Percentiles rank a stretch among this genome's conserved stretches.
phyloP scores from a whole-genome alignment of 2,329 filamentous ascomycete species.

The Aspergillus pseudonomiae region DNA sequence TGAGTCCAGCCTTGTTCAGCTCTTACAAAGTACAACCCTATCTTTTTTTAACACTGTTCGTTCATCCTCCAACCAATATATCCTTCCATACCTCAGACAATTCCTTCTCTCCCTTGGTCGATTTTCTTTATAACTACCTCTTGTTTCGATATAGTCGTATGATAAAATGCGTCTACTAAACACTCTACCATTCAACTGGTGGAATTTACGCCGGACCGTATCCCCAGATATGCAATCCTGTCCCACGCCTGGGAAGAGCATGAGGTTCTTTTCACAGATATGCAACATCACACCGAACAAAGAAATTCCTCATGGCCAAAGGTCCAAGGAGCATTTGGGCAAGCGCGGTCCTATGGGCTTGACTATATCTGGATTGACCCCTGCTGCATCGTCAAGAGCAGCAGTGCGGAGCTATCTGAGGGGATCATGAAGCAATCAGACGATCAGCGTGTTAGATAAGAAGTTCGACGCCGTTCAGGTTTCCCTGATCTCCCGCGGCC shows the following conservation, averaged over 20 bases:
- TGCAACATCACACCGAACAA: not conserved
- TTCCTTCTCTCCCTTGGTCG: not conserved
- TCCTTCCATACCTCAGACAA: not conserved
- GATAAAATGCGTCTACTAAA: conserved; percentile 13
- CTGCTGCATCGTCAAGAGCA: not conserved
- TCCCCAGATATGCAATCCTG: not conserved
- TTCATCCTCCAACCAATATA: not conserved
- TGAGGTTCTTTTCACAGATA: not conserved
- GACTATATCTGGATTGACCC: not conserved
- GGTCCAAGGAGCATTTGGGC: not conserved
- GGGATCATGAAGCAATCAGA: not conserved
- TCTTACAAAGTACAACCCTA: not conserved
- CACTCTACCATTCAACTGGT: not conserved
- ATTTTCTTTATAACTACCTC: too few species aligned
- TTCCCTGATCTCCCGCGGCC: too few species aligned
- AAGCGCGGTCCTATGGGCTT: not conserved
- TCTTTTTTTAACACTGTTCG: too few species aligned
- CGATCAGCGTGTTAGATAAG: not conserved
- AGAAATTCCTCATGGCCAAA: not conserved
- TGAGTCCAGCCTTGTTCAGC: not conserved
- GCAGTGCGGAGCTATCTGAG: not conserved
- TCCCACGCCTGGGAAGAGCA: not conserved
- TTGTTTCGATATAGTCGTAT: too few species aligned
- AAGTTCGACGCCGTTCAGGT: too few species aligned
- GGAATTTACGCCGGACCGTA: not conserved